phyloP scores from a whole-genome alignment of 2,329 filamentous ascomycete species.

The Cylindrodendrum hubeiense region DNA sequence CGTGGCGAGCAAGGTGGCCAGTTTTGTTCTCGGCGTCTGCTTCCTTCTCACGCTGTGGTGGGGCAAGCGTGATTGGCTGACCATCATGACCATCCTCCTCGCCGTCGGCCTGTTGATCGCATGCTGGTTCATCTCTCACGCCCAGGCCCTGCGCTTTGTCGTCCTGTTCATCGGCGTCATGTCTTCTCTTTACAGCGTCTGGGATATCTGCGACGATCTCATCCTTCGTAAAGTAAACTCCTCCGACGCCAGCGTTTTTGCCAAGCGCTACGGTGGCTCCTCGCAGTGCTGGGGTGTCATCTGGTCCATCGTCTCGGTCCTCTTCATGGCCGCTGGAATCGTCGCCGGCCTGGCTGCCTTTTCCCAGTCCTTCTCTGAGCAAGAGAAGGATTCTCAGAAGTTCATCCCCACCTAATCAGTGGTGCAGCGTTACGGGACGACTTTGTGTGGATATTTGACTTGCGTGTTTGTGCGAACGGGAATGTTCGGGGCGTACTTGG shows the following conservation, averaged over 20 bases:
- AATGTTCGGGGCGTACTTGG: constrained; percentile 12
- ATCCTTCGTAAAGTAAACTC: constrained; percentile 85
- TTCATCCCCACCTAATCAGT: constrained; percentile 67
- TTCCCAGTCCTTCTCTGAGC: constrained; percentile 75
- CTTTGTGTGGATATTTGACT: constrained; percentile 6
- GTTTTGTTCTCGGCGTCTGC: constrained; percentile 77
- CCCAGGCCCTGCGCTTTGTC: constrained; percentile 78
- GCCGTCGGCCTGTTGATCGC: constrained; percentile 79
- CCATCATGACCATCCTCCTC: constrained; percentile 76
- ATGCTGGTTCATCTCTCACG: constrained; percentile 85
- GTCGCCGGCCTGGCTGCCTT: constrained; percentile 84
- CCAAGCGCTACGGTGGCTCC: constrained; percentile 81
- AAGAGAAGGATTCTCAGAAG: constrained; percentile 75
- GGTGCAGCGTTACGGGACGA: not conserved
- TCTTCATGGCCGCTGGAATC: constrained; percentile 80
- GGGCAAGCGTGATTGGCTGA: constrained; percentile 83
- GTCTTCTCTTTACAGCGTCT: constrained; percentile 83
- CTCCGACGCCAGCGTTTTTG: constrained; percentile 84
- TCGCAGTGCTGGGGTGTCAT: constrained; percentile 86
- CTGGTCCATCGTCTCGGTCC: constrained; percentile 79
- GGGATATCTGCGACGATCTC: constrained; percentile 88
- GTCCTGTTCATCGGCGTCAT: constrained; percentile 87
- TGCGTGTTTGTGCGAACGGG: constrained; percentile 12
- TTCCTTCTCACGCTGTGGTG: constrained; percentile 87
- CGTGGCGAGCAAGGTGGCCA: constrained; percentile 83